Evolutionary conservation across 2,329 filamentous ascomycete genomes (phyloP).

Genomic region (Trichophyton verrucosum): DNA sequence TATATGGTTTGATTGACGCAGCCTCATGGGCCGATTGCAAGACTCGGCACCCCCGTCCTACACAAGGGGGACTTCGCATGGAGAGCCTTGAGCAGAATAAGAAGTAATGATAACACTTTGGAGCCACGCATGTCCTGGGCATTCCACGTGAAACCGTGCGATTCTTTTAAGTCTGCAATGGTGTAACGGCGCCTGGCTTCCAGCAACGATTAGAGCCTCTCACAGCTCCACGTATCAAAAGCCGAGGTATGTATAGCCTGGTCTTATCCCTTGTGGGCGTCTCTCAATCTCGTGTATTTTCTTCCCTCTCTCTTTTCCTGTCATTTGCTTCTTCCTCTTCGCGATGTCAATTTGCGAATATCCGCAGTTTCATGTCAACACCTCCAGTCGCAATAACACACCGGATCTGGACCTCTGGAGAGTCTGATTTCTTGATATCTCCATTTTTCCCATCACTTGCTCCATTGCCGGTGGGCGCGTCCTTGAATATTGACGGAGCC

Average conservation of each 20-base stretch:
- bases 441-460: slow-evolving; percentile 11
- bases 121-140: neutral
- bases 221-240: neutral
- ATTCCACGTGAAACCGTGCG: neutral
- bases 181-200: neutral
- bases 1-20: neutral
- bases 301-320: neutral
- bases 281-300: neutral
- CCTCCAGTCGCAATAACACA: slow-evolving; percentile 81
- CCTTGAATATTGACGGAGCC: slow-evolving; percentile 62
- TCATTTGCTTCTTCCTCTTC: neutral
- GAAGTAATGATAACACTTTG: neutral
- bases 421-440: slow-evolving; percentile 7
- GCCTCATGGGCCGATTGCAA: neutral
- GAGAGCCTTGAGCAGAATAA: neutral
- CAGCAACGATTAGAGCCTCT: neutral
- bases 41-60: neutral
- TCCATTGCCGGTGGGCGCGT: slow-evolving; percentile 11
- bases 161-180: neutral
- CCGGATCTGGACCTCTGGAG: slow-evolving; percentile 44
- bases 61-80: neutral
- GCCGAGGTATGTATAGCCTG: neutral
- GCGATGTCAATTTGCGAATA: slow-evolving; percentile 48
- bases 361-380: slow-evolving; percentile 65
- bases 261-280: neutral